phyloP scores from a whole-genome alignment of 305 asterid genomes.

The Galium porrigens region DNA sequence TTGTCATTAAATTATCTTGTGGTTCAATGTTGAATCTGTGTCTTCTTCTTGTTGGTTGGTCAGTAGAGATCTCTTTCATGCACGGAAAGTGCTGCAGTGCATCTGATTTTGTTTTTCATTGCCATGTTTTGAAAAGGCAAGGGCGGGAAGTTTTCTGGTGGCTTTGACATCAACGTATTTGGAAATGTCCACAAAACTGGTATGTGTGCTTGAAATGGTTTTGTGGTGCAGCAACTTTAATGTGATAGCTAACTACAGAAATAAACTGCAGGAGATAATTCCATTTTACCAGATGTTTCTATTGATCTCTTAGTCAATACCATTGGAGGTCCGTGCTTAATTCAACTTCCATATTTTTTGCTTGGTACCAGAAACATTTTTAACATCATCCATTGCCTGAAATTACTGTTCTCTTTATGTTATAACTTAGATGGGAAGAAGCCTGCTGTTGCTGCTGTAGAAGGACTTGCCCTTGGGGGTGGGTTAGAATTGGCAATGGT shows the following conservation, averaged over 20 bases:
- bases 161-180: constrained; percentile 82
- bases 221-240: not conserved
- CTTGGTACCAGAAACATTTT: not conserved
- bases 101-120: constrained; percentile 20
- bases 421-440: constrained; percentile 49
- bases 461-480: constrained; percentile 96
- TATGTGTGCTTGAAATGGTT: constrained; percentile 17
- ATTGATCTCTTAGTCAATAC: constrained; percentile 36
- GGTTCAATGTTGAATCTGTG: not conserved
- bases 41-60: not conserved
- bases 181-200: constrained; percentile 52
- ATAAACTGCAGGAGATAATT: constrained; percentile 51
- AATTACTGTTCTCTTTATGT: constrained; percentile 8
- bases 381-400: not conserved
- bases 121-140: constrained; percentile 30
- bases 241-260: not conserved
- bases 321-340: constrained; percentile 44
- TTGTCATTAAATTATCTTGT: not conserved
- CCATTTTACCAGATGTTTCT: constrained; percentile 49
- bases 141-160: constrained; percentile 78
- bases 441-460: constrained; percentile 85
- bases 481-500: constrained; percentile 92
- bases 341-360: constrained; percentile 13
- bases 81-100: constrained; percentile 9
- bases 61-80: constrained; percentile 14